Evolutionary conservation across 2,329 filamentous ascomycete species (phyloP).

Genomic region (Pyricularia pennisetigena): DNA sequence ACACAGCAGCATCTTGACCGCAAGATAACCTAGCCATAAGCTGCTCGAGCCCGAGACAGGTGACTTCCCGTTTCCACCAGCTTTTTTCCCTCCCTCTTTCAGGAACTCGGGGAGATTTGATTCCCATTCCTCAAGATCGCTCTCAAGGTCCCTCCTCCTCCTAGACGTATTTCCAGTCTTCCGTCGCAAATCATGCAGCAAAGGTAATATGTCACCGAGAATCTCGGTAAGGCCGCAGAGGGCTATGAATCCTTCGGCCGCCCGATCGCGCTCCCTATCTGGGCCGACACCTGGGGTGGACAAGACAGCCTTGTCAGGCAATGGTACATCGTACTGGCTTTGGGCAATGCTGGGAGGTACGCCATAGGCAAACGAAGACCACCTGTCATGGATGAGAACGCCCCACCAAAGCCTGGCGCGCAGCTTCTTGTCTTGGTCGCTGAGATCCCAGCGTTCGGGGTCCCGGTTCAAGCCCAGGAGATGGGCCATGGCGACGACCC

Average conservation of each 20-base stretch:
- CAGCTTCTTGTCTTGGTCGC: constrained; percentile 36
- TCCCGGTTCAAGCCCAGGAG: constrained; percentile 45
- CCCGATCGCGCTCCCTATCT: neutral
- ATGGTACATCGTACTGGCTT: constrained; percentile 36
- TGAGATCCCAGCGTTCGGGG: constrained; percentile 41
- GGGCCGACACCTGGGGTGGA: neutral
- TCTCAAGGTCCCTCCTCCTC: constrained; percentile 4
- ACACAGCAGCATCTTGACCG: constrained; percentile 33
- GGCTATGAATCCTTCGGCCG: constrained; percentile 27
- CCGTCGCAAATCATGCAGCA: constrained; percentile 11
- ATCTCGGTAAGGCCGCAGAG: constrained; percentile 34
- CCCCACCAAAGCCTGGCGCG: constrained; percentile 48
- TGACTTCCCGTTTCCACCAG: neutral
- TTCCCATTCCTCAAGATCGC: constrained; percentile 5
- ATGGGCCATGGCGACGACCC: constrained; percentile 40
- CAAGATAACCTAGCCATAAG: constrained; percentile 39
- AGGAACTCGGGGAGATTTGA: constrained; percentile 1
- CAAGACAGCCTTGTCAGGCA: constrained; percentile 6
- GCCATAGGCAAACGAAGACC: constrained; percentile 43
- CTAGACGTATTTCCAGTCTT: constrained; percentile 8
- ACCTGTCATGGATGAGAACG: constrained; percentile 42
- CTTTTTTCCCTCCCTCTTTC: neutral
- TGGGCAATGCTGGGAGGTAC: constrained; percentile 37
- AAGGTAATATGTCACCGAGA: constrained; percentile 20
- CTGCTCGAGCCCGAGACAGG: constrained; percentile 31